phyloP scores from a whole-genome alignment of 352 stramenopile species.

The Pythium brassicae region DNA sequence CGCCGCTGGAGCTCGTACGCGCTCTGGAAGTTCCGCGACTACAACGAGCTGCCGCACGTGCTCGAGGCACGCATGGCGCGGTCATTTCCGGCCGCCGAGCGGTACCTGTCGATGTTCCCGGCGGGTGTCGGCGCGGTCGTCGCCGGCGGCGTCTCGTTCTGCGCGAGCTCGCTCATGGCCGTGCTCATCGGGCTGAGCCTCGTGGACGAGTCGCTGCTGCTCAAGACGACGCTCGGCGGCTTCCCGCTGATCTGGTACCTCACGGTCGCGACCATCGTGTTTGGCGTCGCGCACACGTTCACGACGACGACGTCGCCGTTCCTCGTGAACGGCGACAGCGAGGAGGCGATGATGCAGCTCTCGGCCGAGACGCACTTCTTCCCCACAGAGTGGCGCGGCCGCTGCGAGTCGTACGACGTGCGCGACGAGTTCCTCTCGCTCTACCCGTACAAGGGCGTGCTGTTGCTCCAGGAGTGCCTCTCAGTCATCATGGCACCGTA shows the following conservation, averaged over 20 bases:
- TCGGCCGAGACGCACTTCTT: conserved; percentile 96
- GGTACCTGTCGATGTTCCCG: conserved; percentile 94
- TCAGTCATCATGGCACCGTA: conserved; percentile 95
- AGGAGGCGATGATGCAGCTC: conserved; percentile 83
- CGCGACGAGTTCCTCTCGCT: conserved; percentile 84
- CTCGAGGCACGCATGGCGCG: conserved; percentile 92
- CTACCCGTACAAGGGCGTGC: conserved; percentile 93
- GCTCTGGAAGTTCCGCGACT: conserved; percentile 94
- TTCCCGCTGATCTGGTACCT: conserved; percentile 97
- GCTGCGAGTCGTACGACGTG: conserved; percentile 84
- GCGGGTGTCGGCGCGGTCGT: conserved; percentile 86
- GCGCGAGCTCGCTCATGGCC: conserved; percentile 94
- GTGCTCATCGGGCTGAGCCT: conserved; percentile 92
- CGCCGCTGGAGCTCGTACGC: conserved; percentile 91
- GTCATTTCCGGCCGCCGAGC: conserved; percentile 89
- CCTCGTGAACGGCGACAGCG: conserved; percentile 68
- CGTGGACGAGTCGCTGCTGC: conserved; percentile 93
- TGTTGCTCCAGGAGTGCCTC: conserved; percentile 92
- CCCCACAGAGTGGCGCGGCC: conserved; percentile 90
- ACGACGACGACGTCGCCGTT: conserved; percentile 67
- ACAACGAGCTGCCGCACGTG: conserved; percentile 98
- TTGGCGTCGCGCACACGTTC: conserved; percentile 79
- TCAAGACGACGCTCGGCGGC: conserved; percentile 93
- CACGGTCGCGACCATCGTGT: conserved; percentile 85
- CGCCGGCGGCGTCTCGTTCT: conserved; percentile 92